Conservation (phyloP, 768 basidiomycete genomes). For the Cystobasidium onofrii region DNA sequence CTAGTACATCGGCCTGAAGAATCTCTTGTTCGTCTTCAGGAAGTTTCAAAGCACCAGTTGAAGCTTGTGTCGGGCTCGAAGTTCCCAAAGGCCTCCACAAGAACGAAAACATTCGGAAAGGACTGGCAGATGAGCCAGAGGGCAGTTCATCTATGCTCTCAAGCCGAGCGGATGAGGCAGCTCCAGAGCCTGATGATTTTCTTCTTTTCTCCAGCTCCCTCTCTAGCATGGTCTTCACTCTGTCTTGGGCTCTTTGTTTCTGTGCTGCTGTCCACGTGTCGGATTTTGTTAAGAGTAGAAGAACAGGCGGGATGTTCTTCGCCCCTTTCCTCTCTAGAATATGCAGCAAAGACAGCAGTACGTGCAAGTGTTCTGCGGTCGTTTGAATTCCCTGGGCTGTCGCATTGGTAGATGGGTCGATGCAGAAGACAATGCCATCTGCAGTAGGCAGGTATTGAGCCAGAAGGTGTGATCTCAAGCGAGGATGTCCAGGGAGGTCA, state of each 20-base stretch:
- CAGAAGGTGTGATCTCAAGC: constrained; percentile 38
- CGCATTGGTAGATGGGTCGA: constrained; percentile 29
- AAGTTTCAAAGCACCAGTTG: constrained; percentile 2
- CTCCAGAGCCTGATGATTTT: background rate
- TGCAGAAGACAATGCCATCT: constrained; percentile 37
- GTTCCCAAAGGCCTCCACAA: background rate
- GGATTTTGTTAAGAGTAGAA: constrained; percentile 28
- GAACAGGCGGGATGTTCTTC: background rate
- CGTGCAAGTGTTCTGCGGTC: constrained; percentile 26
- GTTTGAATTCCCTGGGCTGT: constrained; percentile 9
- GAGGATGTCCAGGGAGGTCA: constrained; percentile 41
- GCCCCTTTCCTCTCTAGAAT: constrained; percentile 2
- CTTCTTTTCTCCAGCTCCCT: constrained; percentile 29
- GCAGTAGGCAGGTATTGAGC: constrained; percentile 40
- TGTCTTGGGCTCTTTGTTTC: background rate
- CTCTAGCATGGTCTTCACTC: constrained; percentile 15
- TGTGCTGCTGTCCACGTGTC: constrained; percentile 17
- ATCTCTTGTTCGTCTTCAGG: constrained; percentile 33
- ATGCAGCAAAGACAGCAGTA: constrained; percentile 15
- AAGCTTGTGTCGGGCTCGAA: background rate
- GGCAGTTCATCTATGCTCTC: constrained; percentile 29
- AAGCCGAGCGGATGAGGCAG: constrained; percentile 2
- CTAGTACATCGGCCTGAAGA: constrained; percentile 24
- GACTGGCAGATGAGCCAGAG: background rate
- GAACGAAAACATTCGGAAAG: constrained; percentile 6